phyloP scores from a whole-genome alignment of 2,329 filamentous ascomycete genomes.

The Ophiosphaerella narmari region DNA sequence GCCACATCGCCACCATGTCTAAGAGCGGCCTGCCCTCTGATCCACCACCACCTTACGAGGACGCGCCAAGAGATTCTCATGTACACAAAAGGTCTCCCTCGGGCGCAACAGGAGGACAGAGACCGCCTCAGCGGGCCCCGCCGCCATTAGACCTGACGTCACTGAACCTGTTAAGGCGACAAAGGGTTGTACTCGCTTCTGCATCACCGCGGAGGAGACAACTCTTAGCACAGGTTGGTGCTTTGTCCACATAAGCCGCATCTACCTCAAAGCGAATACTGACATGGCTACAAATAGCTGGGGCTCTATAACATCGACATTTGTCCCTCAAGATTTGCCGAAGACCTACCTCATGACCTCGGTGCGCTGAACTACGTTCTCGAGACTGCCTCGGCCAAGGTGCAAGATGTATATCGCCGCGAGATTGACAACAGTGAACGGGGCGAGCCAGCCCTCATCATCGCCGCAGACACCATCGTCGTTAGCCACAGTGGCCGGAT shows the following conservation, averaged over 20 bases:
- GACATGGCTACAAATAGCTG: conserved; percentile 56
- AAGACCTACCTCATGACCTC: conserved; percentile 88
- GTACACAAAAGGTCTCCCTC: conserved; percentile 22
- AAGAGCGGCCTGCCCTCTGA: conserved; percentile 38
- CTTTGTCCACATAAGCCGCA: neutral
- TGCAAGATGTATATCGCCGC: conserved; percentile 69
- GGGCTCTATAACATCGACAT: conserved; percentile 84
- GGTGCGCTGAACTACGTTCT: conserved; percentile 90
- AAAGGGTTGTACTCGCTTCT: conserved; percentile 87
- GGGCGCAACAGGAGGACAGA: conserved; percentile 16
- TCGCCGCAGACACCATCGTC: conserved; percentile 90
- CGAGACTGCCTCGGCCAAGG: conserved; percentile 83
- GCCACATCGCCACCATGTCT: conserved; percentile 13
- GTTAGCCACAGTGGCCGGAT: conserved; percentile 76
- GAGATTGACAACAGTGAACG: conserved; percentile 61
- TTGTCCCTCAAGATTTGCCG: conserved; percentile 78
- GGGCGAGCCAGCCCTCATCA: conserved; percentile 80
- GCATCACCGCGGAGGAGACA: conserved; percentile 83
- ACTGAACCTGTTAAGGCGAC: conserved; percentile 73
- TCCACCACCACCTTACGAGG: conserved; percentile 51
- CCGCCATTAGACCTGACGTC: conserved; percentile 79
- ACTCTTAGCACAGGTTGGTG: conserved; percentile 71
- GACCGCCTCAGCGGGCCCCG: conserved; percentile 49
- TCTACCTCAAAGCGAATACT: conserved; percentile 1
- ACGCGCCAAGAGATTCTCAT: conserved; percentile 32